Base-by-base conservation (phyloP, 441 rosid genomes). In the Arabidopsis hybrid region DNA sequence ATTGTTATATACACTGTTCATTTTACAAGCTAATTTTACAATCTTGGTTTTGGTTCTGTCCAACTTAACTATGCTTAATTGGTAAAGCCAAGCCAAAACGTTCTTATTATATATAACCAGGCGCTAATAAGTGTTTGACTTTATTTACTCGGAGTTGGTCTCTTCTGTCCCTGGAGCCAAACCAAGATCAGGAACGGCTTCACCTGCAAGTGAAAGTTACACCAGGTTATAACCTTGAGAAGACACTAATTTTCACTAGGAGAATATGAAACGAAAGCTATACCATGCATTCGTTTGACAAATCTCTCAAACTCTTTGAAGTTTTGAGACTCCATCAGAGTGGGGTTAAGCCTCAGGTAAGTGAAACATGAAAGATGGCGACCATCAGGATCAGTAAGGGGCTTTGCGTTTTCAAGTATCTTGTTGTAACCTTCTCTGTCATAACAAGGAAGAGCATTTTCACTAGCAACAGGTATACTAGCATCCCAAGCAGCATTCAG, bases 401-500 rank as follows among this genome's bases (percentile, higher is more conserved):
- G 91, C 73, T 87, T 89, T 74, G 91, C 91, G 8, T 80, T 82
- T 60, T 85, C 92, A 64, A 87, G 69, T 62, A 87, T 80, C 79
- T 86, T 89, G 82, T 86, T 89, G 67, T 86, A 87, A 36, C 89
- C 86, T 62, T 80, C 82, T 67, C 89, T 86, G 55, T 88, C 88
- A 40, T 85, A 82, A 69, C 92, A 87, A 65, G 88, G 84, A 59
- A 87, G 87, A 61, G 88, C 86, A 83, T 89, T 89, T 84, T 89
- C 95, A 71, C 92, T 84, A 13, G 85, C 88, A 56, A 89, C 84
- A 45, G 76, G 84, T 74, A 89, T 83, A 73, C 73, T 76, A 69
- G 66, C 87, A 84, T 89, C 91, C 92, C 95, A 89, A 53, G 90
- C 95, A 47, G 95, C 88, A 83, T 89, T 89, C 80, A 87, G 65